phyloP scores from a whole-genome alignment of 148 eudicot genomes.

The Selenicereus undatus region DNA sequence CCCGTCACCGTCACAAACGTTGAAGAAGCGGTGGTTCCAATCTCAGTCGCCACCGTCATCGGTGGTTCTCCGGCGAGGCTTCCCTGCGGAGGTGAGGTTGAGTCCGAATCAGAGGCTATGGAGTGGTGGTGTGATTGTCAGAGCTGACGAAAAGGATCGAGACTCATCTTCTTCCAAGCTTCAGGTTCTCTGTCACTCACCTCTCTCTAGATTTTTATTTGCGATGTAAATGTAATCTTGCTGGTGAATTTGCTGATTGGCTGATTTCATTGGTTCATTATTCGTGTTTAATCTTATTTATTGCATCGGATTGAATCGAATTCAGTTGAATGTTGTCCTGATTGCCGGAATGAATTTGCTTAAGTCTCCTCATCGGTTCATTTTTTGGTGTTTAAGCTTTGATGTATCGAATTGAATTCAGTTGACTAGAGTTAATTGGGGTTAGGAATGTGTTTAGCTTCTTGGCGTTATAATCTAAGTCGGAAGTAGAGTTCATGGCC shows the following conservation, averaged over 20 bases:
- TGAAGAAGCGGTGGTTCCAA: slow-evolving; percentile 16
- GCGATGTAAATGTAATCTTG: not conserved
- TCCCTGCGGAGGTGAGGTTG: not conserved
- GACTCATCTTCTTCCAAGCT: not conserved
- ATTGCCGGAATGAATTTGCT: too few relatives aligned
- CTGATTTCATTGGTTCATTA: too few relatives aligned
- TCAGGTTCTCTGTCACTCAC: not conserved
- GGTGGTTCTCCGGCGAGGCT: not conserved
- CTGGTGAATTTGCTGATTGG: not conserved
- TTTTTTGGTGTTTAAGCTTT: too few relatives aligned
- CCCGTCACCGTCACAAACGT: slow-evolving; percentile 16
- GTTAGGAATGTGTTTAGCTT: not conserved
- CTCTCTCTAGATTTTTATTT: not conserved
- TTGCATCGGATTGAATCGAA: not conserved
- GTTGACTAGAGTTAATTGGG: not conserved
- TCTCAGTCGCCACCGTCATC: slow-evolving; percentile 26
- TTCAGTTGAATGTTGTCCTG: too few relatives aligned
- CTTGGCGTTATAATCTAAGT: too few relatives aligned
- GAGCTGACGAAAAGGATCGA: slow-evolving; percentile 61
- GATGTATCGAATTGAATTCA: not conserved
- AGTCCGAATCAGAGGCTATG: not conserved
- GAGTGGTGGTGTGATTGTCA: slow-evolving; percentile 35
- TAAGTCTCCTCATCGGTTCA: not conserved
- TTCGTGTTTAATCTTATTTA: not conserved
- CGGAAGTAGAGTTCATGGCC: too few relatives aligned